Conservation (phyloP, 768 basidiomycete genomes). For the Pulveroboletus frians region DNA sequence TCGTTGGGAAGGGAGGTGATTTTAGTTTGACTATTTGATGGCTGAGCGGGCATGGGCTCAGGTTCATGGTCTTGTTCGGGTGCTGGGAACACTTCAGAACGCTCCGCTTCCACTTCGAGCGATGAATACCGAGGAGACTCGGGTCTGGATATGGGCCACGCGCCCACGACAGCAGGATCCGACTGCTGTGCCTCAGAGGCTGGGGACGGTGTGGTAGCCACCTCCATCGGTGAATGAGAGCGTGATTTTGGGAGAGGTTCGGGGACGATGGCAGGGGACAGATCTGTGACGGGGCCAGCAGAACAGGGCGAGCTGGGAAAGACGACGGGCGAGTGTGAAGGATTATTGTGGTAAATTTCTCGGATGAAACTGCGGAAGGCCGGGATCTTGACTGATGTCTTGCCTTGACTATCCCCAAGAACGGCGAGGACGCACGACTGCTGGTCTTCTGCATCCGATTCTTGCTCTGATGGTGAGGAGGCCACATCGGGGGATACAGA, state of each 20-base stretch:
- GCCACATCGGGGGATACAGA: conserved; percentile 35
- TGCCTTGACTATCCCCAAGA: conserved; percentile 12
- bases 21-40: conserved; percentile 8
- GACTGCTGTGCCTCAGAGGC: conserved; percentile 15
- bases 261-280: conserved; percentile 16
- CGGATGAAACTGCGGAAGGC: conserved; percentile 29
- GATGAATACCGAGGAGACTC: conserved; percentile 26
- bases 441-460: conserved; percentile 56
- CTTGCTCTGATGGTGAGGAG: conserved; percentile 30
- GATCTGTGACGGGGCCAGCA: neutral
- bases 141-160: conserved; percentile 38
- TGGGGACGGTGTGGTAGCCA: conserved; percentile 35
- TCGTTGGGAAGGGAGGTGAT: conserved; percentile 10
- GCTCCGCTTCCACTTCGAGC: conserved; percentile 10
- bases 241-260: conserved; percentile 27
- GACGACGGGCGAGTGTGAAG: conserved; percentile 8
- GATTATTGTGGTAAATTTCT: conserved; percentile 20
- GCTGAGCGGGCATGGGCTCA: neutral
- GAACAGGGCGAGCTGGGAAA: conserved; percentile 6
- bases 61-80: conserved; percentile 5
- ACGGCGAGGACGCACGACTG: conserved; percentile 13
- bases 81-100: conserved; percentile 5
- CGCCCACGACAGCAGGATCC: conserved; percentile 40
- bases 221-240: conserved; percentile 46
- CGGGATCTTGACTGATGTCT: conserved; percentile 27